Base-by-base conservation (phyloP, 257 asterid species). In the Ilex aquifolium region DNA sequence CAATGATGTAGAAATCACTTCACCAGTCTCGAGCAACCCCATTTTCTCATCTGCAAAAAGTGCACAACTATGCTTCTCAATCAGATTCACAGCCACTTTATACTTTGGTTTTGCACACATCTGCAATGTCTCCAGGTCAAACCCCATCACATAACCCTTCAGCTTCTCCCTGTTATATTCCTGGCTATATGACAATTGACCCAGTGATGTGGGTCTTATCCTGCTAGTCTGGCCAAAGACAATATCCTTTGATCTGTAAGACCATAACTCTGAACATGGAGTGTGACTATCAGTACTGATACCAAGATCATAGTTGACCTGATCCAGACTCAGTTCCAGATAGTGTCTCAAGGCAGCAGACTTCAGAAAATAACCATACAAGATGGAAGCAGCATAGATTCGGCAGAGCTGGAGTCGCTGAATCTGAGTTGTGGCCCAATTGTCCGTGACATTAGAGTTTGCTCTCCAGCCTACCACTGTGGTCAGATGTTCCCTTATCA, bases 321-420 rank as follows among this genome's bases (percentile, higher is more conserved):
- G 66, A 50, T 69, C 74, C 17, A 84, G 69, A 61, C 65, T 76
- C 73, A 65, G 61, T 63, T 93, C 97, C 13, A 90, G 87, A 32
- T 63, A 70, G 70, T 84, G 87, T 68, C 99, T 81, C 68, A 84
- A 69, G 39, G 88, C 79, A 60, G 83, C 95, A 0, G 95, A 74
- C 80, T 84, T 93, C 64, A 93, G 60, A 57, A 93, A 88, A 75
- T 93, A 93, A 29, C 99, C 96, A 31, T 76, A 90, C 40, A 84
- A 31, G 69, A 93, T 77, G 30, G 97, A 90, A 50, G 91, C 79
- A 32, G 77, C 74, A 31, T 93, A 90, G 10, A 84, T 60, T 62
- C 65, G 77, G 68, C 87, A 81, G 70, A 93, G 92, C 51, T 56
- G 76, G 59, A 60, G 55, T 68, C 83, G 72, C 8, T 68, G 66